A percentile compares a stretch with the other conserved stretches of the same genome.
Evolutionary conservation across 2,329 filamentous ascomycete genomes (phyloP).

Genomic region (Alternaria conjuncta): DNA sequence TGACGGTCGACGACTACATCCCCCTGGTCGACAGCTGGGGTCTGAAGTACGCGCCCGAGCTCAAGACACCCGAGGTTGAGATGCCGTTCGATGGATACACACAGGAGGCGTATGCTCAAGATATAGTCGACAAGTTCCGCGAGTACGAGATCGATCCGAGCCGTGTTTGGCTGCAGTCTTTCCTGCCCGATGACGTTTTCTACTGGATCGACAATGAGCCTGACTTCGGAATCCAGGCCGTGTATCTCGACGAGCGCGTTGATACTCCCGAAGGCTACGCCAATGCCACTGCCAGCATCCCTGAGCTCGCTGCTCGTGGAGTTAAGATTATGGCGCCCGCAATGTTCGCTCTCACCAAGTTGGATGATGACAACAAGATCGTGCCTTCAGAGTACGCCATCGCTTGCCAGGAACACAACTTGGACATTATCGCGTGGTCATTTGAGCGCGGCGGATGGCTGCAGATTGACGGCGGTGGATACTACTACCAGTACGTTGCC

Average conservation of each 20-base stretch:
- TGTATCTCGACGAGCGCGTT: slow-evolving; percentile 69
- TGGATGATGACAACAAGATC: slow-evolving; percentile 59
- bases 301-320: slow-evolving; percentile 62
- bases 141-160: slow-evolving; percentile 46
- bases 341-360: slow-evolving; percentile 65
- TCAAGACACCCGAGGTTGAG: slow-evolving; percentile 70
- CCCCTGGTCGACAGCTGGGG: slow-evolving; percentile 63
- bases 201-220: slow-evolving; percentile 71
- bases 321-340: slow-evolving; percentile 69
- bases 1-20: slow-evolving; percentile 69
- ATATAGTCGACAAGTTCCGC: slow-evolving; percentile 59
- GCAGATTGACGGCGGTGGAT: slow-evolving; percentile 53
- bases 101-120: slow-evolving; percentile 68
- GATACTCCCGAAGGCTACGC: slow-evolving; percentile 58
- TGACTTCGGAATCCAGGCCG: slow-evolving; percentile 65
- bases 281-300: slow-evolving; percentile 63
- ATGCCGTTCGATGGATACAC: slow-evolving; percentile 75
- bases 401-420: slow-evolving; percentile 64
- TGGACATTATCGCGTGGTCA: slow-evolving; percentile 72
- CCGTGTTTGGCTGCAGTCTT: slow-evolving; percentile 65
- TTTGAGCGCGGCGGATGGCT: slow-evolving; percentile 71
- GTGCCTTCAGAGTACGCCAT: slow-evolving; percentile 69
- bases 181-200: slow-evolving; percentile 67
- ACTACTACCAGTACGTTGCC: slow-evolving; percentile 50
- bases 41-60: slow-evolving; percentile 57